phyloP scores from a whole-genome alignment of 2,329 filamentous ascomycete species.

The Cordyceps farinosa region DNA sequence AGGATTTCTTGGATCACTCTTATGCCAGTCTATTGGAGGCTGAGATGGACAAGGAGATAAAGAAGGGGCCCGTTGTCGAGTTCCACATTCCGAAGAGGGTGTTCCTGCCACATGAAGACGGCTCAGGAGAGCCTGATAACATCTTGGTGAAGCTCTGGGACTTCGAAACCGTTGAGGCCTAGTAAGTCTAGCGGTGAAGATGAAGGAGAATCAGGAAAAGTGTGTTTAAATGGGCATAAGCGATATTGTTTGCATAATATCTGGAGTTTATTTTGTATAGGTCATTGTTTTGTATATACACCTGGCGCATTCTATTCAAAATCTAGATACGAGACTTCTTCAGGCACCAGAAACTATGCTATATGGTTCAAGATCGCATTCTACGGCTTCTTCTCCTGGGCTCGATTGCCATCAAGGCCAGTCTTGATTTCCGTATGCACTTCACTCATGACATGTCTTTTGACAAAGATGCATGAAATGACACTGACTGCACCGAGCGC shows the following conservation, averaged over 20 bases:
- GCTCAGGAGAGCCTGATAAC: slow-evolving; percentile 47
- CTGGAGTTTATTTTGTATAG: slow-evolving; percentile 10
- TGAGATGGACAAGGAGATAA: slow-evolving; percentile 78
- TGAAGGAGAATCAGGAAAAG: neutral
- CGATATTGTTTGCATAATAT: slow-evolving; percentile 11
- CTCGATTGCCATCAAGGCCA: slow-evolving; percentile 7
- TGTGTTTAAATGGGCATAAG: slow-evolving; percentile 8
- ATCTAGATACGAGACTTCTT: neutral
- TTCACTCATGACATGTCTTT: slow-evolving; percentile 17
- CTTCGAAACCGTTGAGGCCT: slow-evolving; percentile 36
- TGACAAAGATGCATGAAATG: slow-evolving; percentile 15
- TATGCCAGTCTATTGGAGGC: slow-evolving; percentile 81
- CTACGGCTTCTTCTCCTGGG: slow-evolving; percentile 3
- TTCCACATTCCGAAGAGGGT: slow-evolving; percentile 90
- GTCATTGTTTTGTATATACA: slow-evolving; percentile 13
- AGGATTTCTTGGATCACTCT: slow-evolving; percentile 94
- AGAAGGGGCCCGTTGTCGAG: slow-evolving; percentile 83
- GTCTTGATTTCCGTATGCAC: slow-evolving; percentile 15
- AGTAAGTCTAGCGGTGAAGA: neutral
- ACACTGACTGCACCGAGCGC: slow-evolving; percentile 14
- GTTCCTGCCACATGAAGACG: slow-evolving; percentile 54
- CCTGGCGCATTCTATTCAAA: neutral
- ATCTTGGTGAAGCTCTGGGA: slow-evolving; percentile 60
- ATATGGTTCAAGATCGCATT: neutral
- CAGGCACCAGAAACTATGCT: neutral